phyloP scores from a whole-genome alignment of 768 basidiomycete genomes.

The Suillus paluster region DNA sequence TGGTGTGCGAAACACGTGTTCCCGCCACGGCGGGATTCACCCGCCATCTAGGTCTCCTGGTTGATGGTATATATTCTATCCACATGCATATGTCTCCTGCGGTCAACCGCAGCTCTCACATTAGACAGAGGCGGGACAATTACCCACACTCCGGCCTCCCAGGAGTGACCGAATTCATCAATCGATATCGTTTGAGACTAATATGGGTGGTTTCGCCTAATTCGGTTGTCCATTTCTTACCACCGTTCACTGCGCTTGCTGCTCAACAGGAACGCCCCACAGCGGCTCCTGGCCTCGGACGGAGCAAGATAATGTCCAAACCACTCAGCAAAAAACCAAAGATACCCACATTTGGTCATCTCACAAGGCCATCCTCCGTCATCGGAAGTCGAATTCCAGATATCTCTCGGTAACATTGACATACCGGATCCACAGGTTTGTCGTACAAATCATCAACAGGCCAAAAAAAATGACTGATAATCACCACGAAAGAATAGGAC shows the following conservation, averaged over 20 bases:
- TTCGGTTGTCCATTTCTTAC: neutral
- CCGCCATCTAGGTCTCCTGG: neutral
- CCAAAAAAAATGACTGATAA: neutral
- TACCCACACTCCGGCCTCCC: neutral
- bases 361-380: neutral
- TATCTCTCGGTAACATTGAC: neutral
- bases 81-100: slow-evolving; percentile 26
- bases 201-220: neutral
- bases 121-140: neutral
- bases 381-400: neutral
- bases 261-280: neutral
- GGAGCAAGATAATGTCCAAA: neutral
- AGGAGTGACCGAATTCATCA: too few species aligned
- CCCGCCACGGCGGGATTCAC: slow-evolving; percentile 13
- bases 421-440: neutral
- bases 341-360: neutral
- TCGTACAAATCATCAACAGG: neutral
- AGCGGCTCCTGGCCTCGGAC: neutral
- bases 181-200: too few species aligned
- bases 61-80: neutral
- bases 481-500: neutral
- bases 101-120: neutral
- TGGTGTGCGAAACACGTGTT: slow-evolving; percentile 8
- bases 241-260: neutral
- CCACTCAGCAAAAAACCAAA: neutral